A percentile compares a stretch with the other conserved stretches of the same genome.
Conservation (phyloP, 192 early-diverging fungal genomes). For the Hyaloraphidium curvatum region DNA sequence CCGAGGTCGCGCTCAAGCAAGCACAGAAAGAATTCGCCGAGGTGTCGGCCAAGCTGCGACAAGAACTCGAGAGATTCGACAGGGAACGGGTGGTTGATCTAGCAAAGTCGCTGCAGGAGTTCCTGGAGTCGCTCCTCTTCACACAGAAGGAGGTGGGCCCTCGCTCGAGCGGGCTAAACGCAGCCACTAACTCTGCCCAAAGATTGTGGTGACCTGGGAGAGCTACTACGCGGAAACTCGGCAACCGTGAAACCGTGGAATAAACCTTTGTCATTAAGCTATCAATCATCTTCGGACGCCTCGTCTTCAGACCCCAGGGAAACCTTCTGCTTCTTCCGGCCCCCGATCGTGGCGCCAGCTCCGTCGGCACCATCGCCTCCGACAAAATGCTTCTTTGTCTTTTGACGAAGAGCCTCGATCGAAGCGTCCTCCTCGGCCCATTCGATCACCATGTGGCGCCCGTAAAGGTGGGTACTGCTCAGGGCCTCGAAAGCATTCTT, state of each 20-base stretch:
- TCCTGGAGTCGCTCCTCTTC: conserved; percentile 53
- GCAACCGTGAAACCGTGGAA: too few species aligned
- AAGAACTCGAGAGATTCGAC: conserved; percentile 64
- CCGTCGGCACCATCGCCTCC: conserved; percentile 34
- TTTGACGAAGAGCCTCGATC: conserved; percentile 66
- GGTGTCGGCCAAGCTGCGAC: conserved; percentile 45
- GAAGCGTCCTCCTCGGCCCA: conserved; percentile 77
- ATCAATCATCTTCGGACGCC: too few species aligned
- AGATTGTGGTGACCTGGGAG: too few species aligned
- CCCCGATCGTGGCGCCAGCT: too few species aligned
- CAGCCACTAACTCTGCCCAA: too few species aligned
- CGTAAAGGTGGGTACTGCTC: conserved; percentile 85
- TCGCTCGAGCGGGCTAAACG: too few species aligned
- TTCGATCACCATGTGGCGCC: conserved; percentile 87
- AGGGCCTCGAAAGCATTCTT: conserved; percentile 71
- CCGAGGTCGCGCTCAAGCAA: conserved; percentile 22
- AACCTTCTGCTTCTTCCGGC: conserved; percentile 42
- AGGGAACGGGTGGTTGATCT: conserved; percentile 61
- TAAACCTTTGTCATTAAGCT: too few species aligned
- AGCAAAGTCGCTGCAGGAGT: conserved; percentile 45
- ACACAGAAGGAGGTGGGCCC: conserved; percentile 61
- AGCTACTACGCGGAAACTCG: too few species aligned
- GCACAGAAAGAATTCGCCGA: conserved; percentile 48
- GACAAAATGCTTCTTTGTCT: conserved; percentile 61
- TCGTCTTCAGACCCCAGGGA: too few species aligned